phyloP scores from a whole-genome alignment of 495 filamentous ascomycete species.

The Tirmania nivea region DNA sequence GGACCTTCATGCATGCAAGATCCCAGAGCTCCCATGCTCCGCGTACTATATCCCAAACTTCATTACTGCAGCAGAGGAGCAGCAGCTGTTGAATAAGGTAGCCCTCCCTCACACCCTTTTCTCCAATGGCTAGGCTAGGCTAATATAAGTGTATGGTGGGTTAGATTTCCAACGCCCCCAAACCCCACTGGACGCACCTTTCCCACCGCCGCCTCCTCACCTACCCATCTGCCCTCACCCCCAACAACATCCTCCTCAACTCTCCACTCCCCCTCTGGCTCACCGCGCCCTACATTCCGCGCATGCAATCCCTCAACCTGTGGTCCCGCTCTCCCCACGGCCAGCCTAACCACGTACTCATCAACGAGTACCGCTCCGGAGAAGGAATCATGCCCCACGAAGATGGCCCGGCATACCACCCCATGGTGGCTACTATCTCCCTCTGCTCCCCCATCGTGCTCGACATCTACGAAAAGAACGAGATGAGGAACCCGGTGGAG shows the following conservation, averaged over 20 bases:
- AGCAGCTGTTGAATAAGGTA: conserved; percentile 34
- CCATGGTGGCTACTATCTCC: conserved; percentile 76
- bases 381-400: conserved; percentile 96
- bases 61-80: conserved; percentile 56
- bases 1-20: background rate
- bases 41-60: conserved; percentile 82
- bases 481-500: conserved; percentile 18
- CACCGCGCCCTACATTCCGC: conserved; percentile 41
- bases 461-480: conserved; percentile 48
- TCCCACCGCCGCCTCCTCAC: conserved; percentile 75
- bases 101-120: conserved; percentile 4
- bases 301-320: conserved; percentile 36
- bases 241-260: conserved; percentile 48
- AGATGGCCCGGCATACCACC: conserved; percentile 70
- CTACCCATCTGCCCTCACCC: conserved; percentile 58
- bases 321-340: conserved; percentile 52
- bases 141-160: conserved; percentile 4
- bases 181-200: conserved; percentile 66
- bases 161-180: conserved; percentile 27
- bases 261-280: conserved; percentile 63
- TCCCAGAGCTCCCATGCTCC: conserved; percentile 32
- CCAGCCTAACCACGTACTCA: conserved; percentile 69
- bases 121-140: no score
- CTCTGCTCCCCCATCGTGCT: conserved; percentile 56
- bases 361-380: conserved; percentile 76